Conservation (phyloP, 441 rosid species). For the Gossypium gossypioides region DNA sequence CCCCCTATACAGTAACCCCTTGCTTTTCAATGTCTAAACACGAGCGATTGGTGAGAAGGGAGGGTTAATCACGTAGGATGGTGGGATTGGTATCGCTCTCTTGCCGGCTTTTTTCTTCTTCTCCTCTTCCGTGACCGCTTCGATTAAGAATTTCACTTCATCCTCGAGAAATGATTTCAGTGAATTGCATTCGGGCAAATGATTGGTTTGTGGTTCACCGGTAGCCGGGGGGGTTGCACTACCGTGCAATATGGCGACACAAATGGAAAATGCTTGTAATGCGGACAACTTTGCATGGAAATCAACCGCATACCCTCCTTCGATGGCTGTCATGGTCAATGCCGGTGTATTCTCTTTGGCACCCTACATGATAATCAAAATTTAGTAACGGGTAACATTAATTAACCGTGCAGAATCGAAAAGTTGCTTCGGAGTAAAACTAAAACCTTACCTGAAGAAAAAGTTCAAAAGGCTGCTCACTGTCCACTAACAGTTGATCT, state of each 20-base stretch:
- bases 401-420: not conserved
- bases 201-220: slow-evolving; percentile 23
- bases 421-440: slow-evolving; percentile 2
- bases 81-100: slow-evolving; percentile 33
- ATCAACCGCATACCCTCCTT: slow-evolving; percentile 67
- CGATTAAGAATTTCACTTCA: slow-evolving; percentile 58
- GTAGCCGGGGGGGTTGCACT: slow-evolving; percentile 25
- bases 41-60: slow-evolving; percentile 87
- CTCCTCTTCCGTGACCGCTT: slow-evolving; percentile 40
- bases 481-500: slow-evolving; percentile 42
- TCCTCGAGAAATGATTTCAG: slow-evolving; percentile 58
- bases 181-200: slow-evolving; percentile 43
- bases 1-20: slow-evolving; percentile 12
- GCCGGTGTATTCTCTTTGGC: slow-evolving; percentile 53
- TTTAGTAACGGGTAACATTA: not conserved
- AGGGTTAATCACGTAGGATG: slow-evolving; percentile 59
- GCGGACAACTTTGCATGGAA: slow-evolving; percentile 82
- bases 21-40: slow-evolving; percentile 32
- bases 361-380: slow-evolving; percentile 34
- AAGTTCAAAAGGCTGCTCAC: slow-evolving; percentile 55
- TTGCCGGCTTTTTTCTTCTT: slow-evolving; percentile 24
- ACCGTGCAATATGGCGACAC: slow-evolving; percentile 66
- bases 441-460: slow-evolving; percentile 50
- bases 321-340: slow-evolving; percentile 43
- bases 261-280: slow-evolving; percentile 82